These are phyloP conservation scores for Escallonia herrerae DNA, from an alignment of 129 eudicot species.

Conservation along the genomic window DNA sequence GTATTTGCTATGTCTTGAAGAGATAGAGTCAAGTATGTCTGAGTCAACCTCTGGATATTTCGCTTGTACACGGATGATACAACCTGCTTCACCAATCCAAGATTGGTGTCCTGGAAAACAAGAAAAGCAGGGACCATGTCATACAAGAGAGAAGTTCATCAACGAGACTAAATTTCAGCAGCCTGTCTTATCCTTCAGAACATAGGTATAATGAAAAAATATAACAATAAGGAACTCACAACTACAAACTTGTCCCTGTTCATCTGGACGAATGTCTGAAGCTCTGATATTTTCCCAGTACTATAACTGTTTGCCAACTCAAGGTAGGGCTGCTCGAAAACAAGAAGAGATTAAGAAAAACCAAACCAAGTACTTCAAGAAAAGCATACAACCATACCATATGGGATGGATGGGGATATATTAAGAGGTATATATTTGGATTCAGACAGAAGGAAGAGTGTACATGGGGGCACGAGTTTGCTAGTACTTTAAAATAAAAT, in stretches of 20 bases:
- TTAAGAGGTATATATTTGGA: no score
- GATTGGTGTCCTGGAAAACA: constrained; percentile 64
- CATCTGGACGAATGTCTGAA: constrained; percentile 44
- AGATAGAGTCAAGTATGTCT: constrained; percentile 86
- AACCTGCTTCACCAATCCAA: constrained; percentile 93
- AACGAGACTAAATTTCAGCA: no score
- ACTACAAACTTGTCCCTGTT: constrained; percentile 71
- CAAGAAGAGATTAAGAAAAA: constrained; percentile 4
- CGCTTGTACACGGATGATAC: constrained; percentile 83
- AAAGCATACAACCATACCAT: no score
- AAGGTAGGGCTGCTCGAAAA: constrained; percentile 58
- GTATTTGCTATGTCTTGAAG: constrained; percentile 89
- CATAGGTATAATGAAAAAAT: not conserved
- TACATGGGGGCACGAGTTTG: no score
- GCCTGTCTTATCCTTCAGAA: no score
- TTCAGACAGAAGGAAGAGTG: no score
- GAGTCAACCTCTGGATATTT: constrained; percentile 92
- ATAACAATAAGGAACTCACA: constrained; percentile 39
- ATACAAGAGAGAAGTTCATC: no score
- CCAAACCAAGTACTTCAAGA: no score
- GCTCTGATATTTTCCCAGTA: constrained; percentile 73
- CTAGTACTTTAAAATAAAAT: no score
- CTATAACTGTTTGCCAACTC: constrained; percentile 65
- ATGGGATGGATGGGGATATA: no score
- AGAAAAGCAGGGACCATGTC: not conserved